A percentile compares a stretch with the other conserved stretches of the same genome.
Evolutionary conservation across 2,329 filamentous ascomycete genomes (phyloP).

Genomic region (Cytospora chrysosperma): DNA sequence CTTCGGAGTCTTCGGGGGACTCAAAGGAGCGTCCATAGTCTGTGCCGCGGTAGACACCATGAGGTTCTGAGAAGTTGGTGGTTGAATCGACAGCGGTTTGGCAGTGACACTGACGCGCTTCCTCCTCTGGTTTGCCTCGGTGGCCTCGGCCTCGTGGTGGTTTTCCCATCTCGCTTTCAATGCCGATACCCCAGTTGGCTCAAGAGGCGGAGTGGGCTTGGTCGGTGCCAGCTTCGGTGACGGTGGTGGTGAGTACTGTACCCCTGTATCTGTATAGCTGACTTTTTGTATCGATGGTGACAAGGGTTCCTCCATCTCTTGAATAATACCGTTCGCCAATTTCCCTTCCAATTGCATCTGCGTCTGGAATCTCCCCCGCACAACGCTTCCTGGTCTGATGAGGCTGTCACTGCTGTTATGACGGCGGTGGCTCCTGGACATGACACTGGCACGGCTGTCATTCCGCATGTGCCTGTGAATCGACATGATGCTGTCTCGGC

Average conservation of each 20-base stretch:
- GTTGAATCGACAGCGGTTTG: constrained; percentile 50
- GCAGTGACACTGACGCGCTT: constrained; percentile 60
- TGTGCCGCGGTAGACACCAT: constrained; percentile 69
- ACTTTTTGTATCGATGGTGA: constrained; percentile 39
- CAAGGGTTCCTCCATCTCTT: constrained; percentile 46
- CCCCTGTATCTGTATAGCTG: constrained; percentile 70
- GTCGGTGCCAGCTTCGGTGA: constrained; percentile 58
- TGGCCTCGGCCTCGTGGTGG: constrained; percentile 44
- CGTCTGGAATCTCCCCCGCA: constrained; percentile 54
- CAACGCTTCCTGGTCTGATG: constrained; percentile 54
- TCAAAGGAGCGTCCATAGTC: constrained; percentile 61
- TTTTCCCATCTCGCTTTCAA: constrained; percentile 38
- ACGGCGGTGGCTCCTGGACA: constrained; percentile 50
- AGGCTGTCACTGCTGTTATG: constrained; percentile 60
- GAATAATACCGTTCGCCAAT: constrained; percentile 51
- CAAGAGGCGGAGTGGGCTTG: constrained; percentile 41
- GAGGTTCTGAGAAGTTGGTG: constrained; percentile 35
- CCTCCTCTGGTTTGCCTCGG: constrained; percentile 71
- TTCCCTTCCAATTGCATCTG: constrained; percentile 46
- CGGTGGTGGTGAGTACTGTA: constrained; percentile 80
- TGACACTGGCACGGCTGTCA: constrained; percentile 57
- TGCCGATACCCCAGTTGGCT: constrained; percentile 35
- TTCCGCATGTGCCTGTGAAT: constrained; percentile 50
- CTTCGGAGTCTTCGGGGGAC: constrained; percentile 65
- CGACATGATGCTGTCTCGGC: constrained; percentile 62